Evolutionary conservation across 139 green algal species (phyloP).

Genomic region (Volvox africanus): DNA sequence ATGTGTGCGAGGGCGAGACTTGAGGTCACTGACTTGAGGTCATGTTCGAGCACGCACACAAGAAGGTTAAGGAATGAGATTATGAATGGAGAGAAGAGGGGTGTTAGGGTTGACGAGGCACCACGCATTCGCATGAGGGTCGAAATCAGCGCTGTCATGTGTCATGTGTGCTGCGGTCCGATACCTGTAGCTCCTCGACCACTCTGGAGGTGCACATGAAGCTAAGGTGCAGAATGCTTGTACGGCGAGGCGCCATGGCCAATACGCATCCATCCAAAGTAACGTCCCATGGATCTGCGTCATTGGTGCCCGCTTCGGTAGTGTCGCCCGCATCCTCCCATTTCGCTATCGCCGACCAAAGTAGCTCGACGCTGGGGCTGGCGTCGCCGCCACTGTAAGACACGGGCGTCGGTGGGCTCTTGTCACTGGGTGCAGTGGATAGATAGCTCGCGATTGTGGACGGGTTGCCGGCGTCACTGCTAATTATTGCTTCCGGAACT

Average conservation of each 20-base stretch:
- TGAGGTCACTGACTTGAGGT: background rate
- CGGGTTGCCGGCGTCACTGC: background rate
- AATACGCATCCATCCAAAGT: background rate
- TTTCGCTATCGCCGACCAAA: background rate
- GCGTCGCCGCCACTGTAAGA: background rate
- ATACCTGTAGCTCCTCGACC: slow-evolving; percentile 21
- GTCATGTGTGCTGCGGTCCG: background rate
- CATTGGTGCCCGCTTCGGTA: background rate
- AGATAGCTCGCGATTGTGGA: background rate
- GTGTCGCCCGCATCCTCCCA: background rate
- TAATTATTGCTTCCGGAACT: background rate
- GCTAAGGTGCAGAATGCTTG: background rate
- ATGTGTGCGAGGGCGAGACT: background rate
- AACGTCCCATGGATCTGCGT: background rate
- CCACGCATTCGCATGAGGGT: too few relatives aligned
- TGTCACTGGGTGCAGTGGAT: background rate
- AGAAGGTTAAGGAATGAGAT: too few relatives aligned
- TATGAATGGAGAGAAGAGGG: too few relatives aligned
- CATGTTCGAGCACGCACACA: too few relatives aligned
- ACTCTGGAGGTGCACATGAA: background rate
- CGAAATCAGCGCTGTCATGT: background rate
- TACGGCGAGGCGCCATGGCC: background rate
- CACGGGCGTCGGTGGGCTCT: background rate
- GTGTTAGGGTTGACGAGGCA: too few relatives aligned
- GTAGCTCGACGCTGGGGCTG: background rate